Base-by-base conservation (phyloP, 257 asterid species). In the Misopates orontium region DNA sequence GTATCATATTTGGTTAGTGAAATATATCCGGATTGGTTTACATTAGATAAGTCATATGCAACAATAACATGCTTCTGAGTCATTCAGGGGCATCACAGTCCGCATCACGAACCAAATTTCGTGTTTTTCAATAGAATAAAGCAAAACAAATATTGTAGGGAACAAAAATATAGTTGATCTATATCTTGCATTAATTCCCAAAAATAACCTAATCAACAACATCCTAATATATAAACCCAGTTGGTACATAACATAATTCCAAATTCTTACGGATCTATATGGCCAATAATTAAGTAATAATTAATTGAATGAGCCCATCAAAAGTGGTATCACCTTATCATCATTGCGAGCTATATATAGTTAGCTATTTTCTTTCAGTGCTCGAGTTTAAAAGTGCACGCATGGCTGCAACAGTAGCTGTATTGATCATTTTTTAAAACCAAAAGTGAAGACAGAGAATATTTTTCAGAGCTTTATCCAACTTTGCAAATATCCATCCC, bases 341-440 rank as follows among this genome's bases (percentile, higher is more conserved):
- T 52, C 57, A 52, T 52, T 52, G 19, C 51, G 18, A 8, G 17
- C 18, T 45, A n/a, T n/a, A 45, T 45, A 45, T 45, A 45, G 51
- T 45, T 45, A n/a, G 57, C 69, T 44, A 15, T 51, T 17, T 50
- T 1, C 32, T 17, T 48, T 17, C 45, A 52, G 50, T 49, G 17
- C 72, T 11, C 54, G 66, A 60, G 66, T 59, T 60, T 36, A 36
- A 67, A 60, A 73, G 70, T 73, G 78, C 73, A 61, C 73, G 70
- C 78, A 62, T 67, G 61, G 66, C 40, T 61, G 16, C 32, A 24
- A 24, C 13, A 51, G 14, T 44, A 13, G 47, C 13, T 7, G 41
- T 50, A 42, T 39, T 23, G 28, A 62, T 62, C 57, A n/a, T n/a
- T 24, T 12, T 23, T 36, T 3, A 3, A 3, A 3, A 39, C 40